Evolutionary conservation across 768 basidiomycete genomes (phyloP), one percentile per base, ranked within the genome.

Genomic region (Galerina sulciceps): DNA sequence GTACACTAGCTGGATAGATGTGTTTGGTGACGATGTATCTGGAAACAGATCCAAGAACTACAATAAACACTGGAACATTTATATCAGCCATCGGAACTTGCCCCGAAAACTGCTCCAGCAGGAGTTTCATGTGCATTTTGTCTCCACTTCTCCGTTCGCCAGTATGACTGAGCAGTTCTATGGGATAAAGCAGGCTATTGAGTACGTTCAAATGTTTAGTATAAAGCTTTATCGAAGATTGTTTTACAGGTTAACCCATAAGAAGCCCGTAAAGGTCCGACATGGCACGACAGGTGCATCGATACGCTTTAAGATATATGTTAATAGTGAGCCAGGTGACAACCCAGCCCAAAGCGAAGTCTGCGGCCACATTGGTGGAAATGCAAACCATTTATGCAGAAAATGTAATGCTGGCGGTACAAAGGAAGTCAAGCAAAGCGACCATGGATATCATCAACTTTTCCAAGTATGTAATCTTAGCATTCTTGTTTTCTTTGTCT

Each of bases 41-140:
- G 79, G 78, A 9, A 80, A 81, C 57, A 59, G 67, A 10, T 75
- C 72, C 3, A 81, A 81, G 60, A 73, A 72, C 41, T 81, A 73
- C 71, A 81, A 81, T 58, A 78, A 79, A 52, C 81, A 82, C 49
- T 73, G 67, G 65, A 80, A 79, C 49, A 70, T 75, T 0, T 80
- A 79, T 49, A 63, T 77, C 22, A 71, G 65, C 0, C 72, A 79
- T 44, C 57, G 67, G 10, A 77, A 74, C 55, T 64, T 80, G 0
- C 79, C 76, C 0, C 65, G 68, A 9, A 48, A 65, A 22, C 63
- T 79, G 11, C 61, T 79, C 0, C 67, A 76, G 2, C 75, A 78
- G 47, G 69, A 80, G 49, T 73, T 65, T 22, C 71, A 73, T 65
- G 66, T 72, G 17, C 74, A 74, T 18, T 81, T 81, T 57, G 55